Conservation (phyloP, 805 yeast genomes). For the Kodamaea laetipori region DNA sequence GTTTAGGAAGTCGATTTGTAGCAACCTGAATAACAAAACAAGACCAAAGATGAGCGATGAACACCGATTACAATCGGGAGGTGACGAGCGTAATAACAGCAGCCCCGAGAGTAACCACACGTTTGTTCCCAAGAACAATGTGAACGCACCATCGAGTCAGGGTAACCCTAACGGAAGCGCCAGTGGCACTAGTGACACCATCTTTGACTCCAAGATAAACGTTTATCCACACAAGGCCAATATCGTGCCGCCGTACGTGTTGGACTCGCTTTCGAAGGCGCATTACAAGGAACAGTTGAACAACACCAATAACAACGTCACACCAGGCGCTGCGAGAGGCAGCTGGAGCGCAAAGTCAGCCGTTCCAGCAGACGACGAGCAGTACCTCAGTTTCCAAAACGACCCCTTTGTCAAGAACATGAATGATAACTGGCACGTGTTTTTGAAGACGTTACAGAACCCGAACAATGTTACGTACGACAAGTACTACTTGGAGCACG, state of each 20-base stretch:
- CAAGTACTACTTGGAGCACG: constrained; percentile 12
- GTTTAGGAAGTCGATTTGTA: no score
- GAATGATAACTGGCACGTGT: constrained; percentile 54
- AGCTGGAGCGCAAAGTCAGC: constrained; percentile 13
- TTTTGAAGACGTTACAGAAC: constrained; percentile 48
- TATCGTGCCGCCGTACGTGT: constrained; percentile 62
- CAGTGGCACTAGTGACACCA: constrained; percentile 10
- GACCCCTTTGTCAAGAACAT: constrained; percentile 40
- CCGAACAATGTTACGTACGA: constrained; percentile 43
- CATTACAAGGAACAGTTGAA: constrained; percentile 41
- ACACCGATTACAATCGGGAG: constrained; percentile 1
- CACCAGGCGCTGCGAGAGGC: constrained; percentile 1
- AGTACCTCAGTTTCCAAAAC: constrained; percentile 37
- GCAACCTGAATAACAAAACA: no score
- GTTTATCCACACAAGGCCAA: constrained; percentile 40
- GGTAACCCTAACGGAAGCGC: constrained; percentile 7
- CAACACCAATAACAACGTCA: constrained; percentile 32
- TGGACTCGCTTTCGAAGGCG: constrained; percentile 52
- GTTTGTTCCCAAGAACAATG: not conserved
- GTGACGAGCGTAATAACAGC: constrained; percentile 9
- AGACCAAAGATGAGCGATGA: no score
- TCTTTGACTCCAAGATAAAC: constrained; percentile 24
- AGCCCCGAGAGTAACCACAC: constrained; percentile 8
- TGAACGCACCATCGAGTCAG: no score
- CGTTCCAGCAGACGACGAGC: constrained; percentile 28